A percentile compares a stretch with the other conserved stretches of the same genome.
These are phyloP conservation scores for Coemansia sp. DNA, from an alignment of 192 early-diverging fungal species.

Conservation along the genomic window DNA sequence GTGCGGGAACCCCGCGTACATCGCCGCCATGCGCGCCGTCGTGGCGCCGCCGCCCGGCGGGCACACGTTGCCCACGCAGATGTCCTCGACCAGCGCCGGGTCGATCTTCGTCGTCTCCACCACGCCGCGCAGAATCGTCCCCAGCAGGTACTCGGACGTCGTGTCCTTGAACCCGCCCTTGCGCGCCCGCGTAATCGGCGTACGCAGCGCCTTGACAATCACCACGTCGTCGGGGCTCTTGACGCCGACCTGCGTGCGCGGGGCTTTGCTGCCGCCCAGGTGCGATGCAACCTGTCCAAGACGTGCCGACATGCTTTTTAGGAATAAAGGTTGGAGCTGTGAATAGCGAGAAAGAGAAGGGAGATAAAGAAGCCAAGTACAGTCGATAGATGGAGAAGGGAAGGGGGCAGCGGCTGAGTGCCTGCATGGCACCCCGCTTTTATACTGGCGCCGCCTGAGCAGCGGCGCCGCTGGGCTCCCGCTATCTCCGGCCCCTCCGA, in stretches of 20 bases:
- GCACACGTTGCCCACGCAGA: slow-evolving; percentile 91
- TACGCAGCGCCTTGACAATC: slow-evolving; percentile 85
- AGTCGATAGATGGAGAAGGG: neutral
- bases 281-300: slow-evolving; percentile 51
- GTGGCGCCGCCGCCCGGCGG: slow-evolving; percentile 86
- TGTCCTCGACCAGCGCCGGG: slow-evolving; percentile 83
- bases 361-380: neutral
- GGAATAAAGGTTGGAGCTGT: neutral
- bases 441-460: slow-evolving; percentile 4
- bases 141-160: slow-evolving; percentile 74
- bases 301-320: slow-evolving; percentile 25
- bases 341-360: neutral
- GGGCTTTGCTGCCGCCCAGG: slow-evolving; percentile 36
- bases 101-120: slow-evolving; percentile 77
- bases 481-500: neutral
- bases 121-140: slow-evolving; percentile 70
- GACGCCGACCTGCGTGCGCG: slow-evolving; percentile 58
- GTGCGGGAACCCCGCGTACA: slow-evolving; percentile 88
- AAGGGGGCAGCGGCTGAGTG: neutral
- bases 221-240: slow-evolving; percentile 90
- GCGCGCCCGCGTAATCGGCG: slow-evolving; percentile 81
- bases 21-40: slow-evolving; percentile 83
- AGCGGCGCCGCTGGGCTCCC: neutral
- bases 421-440: neutral
- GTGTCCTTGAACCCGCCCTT: slow-evolving; percentile 93